These are phyloP conservation scores for Penicillium maclennaniae DNA, from an alignment of 495 filamentous ascomycete genomes.

Conservation along the genomic window DNA sequence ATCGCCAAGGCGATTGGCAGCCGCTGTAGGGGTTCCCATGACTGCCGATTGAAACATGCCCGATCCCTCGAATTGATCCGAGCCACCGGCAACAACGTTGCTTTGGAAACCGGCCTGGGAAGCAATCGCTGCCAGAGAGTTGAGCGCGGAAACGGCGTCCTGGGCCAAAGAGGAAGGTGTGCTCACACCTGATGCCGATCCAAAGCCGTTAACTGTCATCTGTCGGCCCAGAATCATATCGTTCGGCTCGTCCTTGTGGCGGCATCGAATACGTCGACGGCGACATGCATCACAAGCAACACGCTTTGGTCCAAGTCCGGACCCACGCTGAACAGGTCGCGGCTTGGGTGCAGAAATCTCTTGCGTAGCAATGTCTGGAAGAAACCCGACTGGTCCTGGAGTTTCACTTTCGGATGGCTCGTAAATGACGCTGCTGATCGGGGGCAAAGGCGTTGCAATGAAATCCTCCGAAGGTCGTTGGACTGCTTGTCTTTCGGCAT, in stretches of 20 bases:
- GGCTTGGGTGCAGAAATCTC: slow-evolving; percentile 32
- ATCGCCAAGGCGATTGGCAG: slow-evolving; percentile 29
- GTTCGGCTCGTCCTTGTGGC: slow-evolving; percentile 48
- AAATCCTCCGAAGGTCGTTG: slow-evolving; percentile 35
- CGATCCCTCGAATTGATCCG: slow-evolving; percentile 30
- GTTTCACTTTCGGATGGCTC: slow-evolving; percentile 21
- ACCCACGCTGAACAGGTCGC: slow-evolving; percentile 32
- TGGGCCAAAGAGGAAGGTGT: slow-evolving; percentile 37
- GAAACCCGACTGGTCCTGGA: slow-evolving; percentile 14
- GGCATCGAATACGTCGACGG: slow-evolving; percentile 50
- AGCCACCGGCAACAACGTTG: slow-evolving; percentile 18
- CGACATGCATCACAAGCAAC: slow-evolving; percentile 55
- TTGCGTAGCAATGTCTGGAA: slow-evolving; percentile 17
- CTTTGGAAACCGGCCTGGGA: slow-evolving; percentile 36
- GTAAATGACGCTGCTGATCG: slow-evolving; percentile 9
- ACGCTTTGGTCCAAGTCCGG: slow-evolving; percentile 47
- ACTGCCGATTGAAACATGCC: slow-evolving; percentile 26
- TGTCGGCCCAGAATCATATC: slow-evolving; percentile 30
- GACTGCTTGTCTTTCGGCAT: slow-evolving; percentile 44
- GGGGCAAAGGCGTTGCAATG: slow-evolving; percentile 12
- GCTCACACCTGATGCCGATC: slow-evolving; percentile 26
- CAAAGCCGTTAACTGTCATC: slow-evolving; percentile 27
- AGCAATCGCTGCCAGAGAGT: slow-evolving; percentile 43
- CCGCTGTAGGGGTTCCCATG: slow-evolving; percentile 28
- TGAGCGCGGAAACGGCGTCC: slow-evolving; percentile 44